Percentiles rank a stretch among this genome's conserved stretches.
Conservation (phyloP, 768 basidiomycete genomes). For the Cystoderma amianthinum region DNA sequence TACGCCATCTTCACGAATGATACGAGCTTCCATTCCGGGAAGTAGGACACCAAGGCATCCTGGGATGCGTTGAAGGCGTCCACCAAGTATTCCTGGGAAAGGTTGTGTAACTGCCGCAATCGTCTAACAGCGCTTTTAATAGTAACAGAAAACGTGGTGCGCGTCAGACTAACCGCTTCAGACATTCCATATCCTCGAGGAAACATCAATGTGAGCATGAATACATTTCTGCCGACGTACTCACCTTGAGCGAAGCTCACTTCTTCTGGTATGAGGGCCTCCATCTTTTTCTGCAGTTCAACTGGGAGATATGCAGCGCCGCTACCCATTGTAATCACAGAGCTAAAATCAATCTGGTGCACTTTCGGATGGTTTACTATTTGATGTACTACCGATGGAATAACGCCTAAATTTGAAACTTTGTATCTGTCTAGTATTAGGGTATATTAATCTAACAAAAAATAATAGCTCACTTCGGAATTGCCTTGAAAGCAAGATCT, state of each 20-base stretch:
- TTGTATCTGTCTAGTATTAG: constrained; percentile 36
- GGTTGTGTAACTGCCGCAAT: constrained; percentile 41
- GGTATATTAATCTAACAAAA: not conserved
- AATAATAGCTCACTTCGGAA: constrained; percentile 45
- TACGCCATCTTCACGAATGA: constrained; percentile 50
- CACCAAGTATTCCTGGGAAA: constrained; percentile 35
- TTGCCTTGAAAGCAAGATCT: constrained; percentile 38
- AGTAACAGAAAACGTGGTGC: not conserved
- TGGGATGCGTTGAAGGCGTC: constrained; percentile 27
- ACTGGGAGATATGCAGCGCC: no score
- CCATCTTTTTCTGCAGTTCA: no score
- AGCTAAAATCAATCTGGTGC: no score
- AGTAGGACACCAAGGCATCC: constrained; percentile 52
- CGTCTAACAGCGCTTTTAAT: constrained; percentile 32
- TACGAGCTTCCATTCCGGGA: constrained; percentile 59
- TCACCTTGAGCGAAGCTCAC: no score
- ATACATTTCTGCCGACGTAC: no score
- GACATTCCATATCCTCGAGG: constrained; percentile 64
- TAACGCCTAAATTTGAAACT: constrained; percentile 40
- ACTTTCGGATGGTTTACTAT: constrained; percentile 50
- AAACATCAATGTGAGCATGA: no score
- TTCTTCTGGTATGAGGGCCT: no score
- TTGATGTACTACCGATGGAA: constrained; percentile 64
- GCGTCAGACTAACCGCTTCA: constrained; percentile 42
- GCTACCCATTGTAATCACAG: no score